phyloP scores from a whole-genome alignment of 805 yeast genomes.

The Metschnikowia koreensis region DNA sequence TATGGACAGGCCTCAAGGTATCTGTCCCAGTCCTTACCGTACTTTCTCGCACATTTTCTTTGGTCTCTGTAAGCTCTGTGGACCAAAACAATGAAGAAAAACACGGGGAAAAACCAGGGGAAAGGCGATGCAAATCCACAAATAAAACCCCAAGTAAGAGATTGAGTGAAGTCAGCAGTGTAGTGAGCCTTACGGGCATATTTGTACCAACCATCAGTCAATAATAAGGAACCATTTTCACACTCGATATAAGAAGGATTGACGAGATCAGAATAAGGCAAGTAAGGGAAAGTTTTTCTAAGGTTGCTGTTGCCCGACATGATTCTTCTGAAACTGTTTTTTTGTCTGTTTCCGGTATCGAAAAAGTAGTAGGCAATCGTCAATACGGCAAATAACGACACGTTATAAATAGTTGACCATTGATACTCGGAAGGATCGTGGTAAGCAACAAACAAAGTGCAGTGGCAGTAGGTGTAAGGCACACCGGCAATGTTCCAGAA shows the following conservation, averaged over 20 bases:
- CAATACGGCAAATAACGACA: slow-evolving; percentile 53
- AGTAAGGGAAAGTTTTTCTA: slow-evolving; percentile 90
- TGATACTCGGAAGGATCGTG: slow-evolving; percentile 83
- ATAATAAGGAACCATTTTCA: slow-evolving; percentile 76
- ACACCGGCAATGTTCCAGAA: slow-evolving; percentile 99
- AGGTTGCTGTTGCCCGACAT: slow-evolving; percentile 74
- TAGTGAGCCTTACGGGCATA: slow-evolving; percentile 93
- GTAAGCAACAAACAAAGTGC: slow-evolving; percentile 77
- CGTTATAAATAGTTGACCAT: slow-evolving; percentile 64
- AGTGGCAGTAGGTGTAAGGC: slow-evolving; percentile 95
- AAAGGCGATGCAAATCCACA: slow-evolving; percentile 87
- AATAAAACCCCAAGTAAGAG: slow-evolving; percentile 85
- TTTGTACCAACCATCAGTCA: slow-evolving; percentile 92
- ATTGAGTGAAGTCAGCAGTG: slow-evolving; percentile 89
- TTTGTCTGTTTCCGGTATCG: slow-evolving; percentile 93
- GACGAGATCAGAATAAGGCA: slow-evolving; percentile 78
- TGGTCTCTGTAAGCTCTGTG: slow-evolving; percentile 91
- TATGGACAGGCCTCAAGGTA: slow-evolving; percentile 88
- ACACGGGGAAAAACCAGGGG: slow-evolving; percentile 95
- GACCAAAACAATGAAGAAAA: slow-evolving; percentile 80
- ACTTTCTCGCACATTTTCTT: slow-evolving; percentile 78
- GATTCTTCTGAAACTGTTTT: slow-evolving; percentile 83
- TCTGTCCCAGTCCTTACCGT: slow-evolving; percentile 91
- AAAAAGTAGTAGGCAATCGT: slow-evolving; percentile 83
- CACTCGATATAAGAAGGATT: slow-evolving; percentile 86